phyloP scores from a whole-genome alignment of 2,329 filamentous ascomycete species.

The Phoma herbarum region DNA sequence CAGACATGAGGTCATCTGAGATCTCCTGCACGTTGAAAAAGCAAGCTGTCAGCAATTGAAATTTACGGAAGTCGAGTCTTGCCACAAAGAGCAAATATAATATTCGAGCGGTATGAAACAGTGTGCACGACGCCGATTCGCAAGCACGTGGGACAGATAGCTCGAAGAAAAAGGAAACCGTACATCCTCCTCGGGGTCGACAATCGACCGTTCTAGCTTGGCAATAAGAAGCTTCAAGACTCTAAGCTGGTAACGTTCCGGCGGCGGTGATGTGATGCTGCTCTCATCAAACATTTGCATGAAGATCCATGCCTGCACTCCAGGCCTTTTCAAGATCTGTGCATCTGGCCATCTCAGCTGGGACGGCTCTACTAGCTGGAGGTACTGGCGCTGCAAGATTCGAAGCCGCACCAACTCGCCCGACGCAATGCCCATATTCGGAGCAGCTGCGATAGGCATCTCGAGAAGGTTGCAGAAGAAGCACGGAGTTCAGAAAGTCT shows the following conservation, averaged over 20 bases:
- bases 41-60: conserved; percentile 35
- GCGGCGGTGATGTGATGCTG: conserved; percentile 66
- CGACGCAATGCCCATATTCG: conserved; percentile 29
- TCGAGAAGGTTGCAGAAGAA: neutral
- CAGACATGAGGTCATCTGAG: conserved; percentile 78
- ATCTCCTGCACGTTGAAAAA: conserved; percentile 70
- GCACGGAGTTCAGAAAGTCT: neutral
- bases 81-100: neutral
- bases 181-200: conserved; percentile 89
- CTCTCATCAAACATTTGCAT: conserved; percentile 70
- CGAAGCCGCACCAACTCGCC: conserved; percentile 27
- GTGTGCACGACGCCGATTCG: neutral
- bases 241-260: conserved; percentile 73
- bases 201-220: conserved; percentile 76
- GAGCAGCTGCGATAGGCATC: neutral
- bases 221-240: conserved; percentile 77
- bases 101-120: conserved; percentile 3
- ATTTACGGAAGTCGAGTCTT: conserved; percentile 2
- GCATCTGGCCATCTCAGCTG: conserved; percentile 70
- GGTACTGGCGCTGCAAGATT: conserved; percentile 75
- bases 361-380: conserved; percentile 74
- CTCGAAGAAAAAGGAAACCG: conserved; percentile 54
- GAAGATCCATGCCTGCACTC: conserved; percentile 73
- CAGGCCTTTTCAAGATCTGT: conserved; percentile 65
- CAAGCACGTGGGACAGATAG: conserved; percentile 6